Conservation (phyloP, 148 eudicot genomes). For the Vaccinium myrtillus region DNA sequence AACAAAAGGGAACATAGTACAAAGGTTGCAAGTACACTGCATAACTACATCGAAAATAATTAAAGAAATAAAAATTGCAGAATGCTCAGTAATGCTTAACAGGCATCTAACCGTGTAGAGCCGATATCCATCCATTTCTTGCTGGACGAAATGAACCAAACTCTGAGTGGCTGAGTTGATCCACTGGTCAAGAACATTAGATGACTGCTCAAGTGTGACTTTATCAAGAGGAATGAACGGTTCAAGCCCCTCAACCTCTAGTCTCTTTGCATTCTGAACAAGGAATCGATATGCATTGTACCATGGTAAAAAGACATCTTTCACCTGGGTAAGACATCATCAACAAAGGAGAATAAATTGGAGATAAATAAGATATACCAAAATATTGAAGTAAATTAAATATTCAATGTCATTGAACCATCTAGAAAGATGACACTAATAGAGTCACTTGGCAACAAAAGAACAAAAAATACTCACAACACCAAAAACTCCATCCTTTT, state of each 20-base stretch:
- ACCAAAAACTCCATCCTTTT: conserved; percentile 89
- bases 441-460: neutral
- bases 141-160: conserved; percentile 87
- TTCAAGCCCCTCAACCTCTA: conserved; percentile 83
- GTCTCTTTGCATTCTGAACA: conserved; percentile 93
- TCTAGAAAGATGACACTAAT: neutral
- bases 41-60: neutral
- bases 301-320: conserved; percentile 99
- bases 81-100: neutral
- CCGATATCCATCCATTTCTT: conserved; percentile 95
- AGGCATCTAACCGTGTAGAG: conserved; percentile 68
- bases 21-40: neutral
- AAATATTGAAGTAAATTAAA: neutral
- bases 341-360: conserved; percentile 1
- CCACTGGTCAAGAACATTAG: conserved; percentile 99
- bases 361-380: conserved; percentile 16
- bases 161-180: conserved; percentile 94
- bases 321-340: conserved; percentile 47
- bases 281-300: conserved; percentile 98
- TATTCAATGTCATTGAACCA: neutral
- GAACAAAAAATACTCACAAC: conserved; percentile 46
- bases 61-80: neutral
- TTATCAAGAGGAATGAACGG: conserved; percentile 66
- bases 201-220: conserved; percentile 53
- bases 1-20: neutral